These are phyloP conservation scores for Moricandia arvensis DNA, from an alignment of 345 rosid species.

Conservation along the genomic window DNA sequence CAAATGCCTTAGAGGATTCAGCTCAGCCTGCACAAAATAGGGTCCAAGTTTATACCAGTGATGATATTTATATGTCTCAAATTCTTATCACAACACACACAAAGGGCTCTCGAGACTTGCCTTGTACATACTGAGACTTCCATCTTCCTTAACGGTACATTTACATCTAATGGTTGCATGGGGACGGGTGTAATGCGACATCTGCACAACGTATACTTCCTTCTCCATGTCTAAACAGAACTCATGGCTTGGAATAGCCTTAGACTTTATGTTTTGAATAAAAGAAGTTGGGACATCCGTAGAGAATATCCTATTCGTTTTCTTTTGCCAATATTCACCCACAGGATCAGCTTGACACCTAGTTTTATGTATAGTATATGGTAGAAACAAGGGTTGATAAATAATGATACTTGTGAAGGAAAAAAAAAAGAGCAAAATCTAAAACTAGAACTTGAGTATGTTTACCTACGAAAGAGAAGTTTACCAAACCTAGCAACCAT, in stretches of 20 bases:
- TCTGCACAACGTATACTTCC: slow-evolving; percentile 51
- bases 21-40: slow-evolving; percentile 40
- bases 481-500: slow-evolving; percentile 66
- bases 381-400: background rate
- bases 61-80: background rate
- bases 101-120: slow-evolving; percentile 16
- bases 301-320: slow-evolving; percentile 30
- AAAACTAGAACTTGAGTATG: slow-evolving; percentile 5
- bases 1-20: slow-evolving; percentile 49
- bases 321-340: slow-evolving; percentile 29
- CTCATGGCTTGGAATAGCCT: slow-evolving; percentile 41
- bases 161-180: slow-evolving; percentile 51
- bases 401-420: background rate
- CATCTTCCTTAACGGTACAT: slow-evolving; percentile 44
- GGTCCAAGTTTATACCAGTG: background rate
- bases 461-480: slow-evolving; percentile 44
- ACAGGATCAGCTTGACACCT: slow-evolving; percentile 21
- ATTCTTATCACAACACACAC: background rate
- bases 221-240: slow-evolving; percentile 37
- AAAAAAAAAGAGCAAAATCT: background rate
- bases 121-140: slow-evolving; percentile 48
- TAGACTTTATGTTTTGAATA: slow-evolving; percentile 31
- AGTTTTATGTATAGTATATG: background rate
- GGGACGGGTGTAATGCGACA: slow-evolving; percentile 19
- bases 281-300: slow-evolving; percentile 46